Evolutionary conservation across 306 rosid species (phyloP), one percentile per base, ranked within the genome.

Genomic region (Prunus mongolica): DNA sequence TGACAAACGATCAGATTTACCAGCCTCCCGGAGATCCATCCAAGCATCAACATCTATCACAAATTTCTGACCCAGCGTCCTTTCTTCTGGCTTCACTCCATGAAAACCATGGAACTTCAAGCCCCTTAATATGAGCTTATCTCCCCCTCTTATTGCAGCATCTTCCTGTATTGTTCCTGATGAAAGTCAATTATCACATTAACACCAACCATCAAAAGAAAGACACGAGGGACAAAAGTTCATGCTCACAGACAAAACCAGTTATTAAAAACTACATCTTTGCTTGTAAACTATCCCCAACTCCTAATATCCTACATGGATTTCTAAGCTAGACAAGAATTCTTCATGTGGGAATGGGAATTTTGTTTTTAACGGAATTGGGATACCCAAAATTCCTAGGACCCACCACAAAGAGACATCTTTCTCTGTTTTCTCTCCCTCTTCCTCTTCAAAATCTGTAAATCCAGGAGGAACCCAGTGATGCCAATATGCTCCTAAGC

Each of bases 11-110:
- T 90, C 97, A 50, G 98, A 89, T 63, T 68, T 79, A 12, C 97
- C 96, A 62, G 98, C 90, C 32, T 80, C 72, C 61, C 69, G 85
- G 63, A 92, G 97, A 91, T 95, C 97, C 97, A 92, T 81, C 98
- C 98, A 95, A 79, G 96, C 96, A 86, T 95, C 97, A 10, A 95
- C 72, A 78, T 92, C 97, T 6, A 92, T 83, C 67, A 86, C 27
- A 76, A 95, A 95, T 79, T 87, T 89, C 88, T 95, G 98, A 27
- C 98, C 98, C 61, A 87, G 44, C 32, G 45, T 87, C 74, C 72
- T 95, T 78, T 92, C 98, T 84, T 79, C 91, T 0, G 88, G 78
- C 52, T 82, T 82, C 71, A 76, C 97, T 25, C 98, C 97, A 71
- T 95, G 98, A 83, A 81, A 90, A 69, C 97, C 98, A 69, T 90